Evolutionary conservation across 129 eudicot genomes (phyloP), one percentile per base, ranked within the genome.

Genomic region (Gnaphalium uliginosum): DNA sequence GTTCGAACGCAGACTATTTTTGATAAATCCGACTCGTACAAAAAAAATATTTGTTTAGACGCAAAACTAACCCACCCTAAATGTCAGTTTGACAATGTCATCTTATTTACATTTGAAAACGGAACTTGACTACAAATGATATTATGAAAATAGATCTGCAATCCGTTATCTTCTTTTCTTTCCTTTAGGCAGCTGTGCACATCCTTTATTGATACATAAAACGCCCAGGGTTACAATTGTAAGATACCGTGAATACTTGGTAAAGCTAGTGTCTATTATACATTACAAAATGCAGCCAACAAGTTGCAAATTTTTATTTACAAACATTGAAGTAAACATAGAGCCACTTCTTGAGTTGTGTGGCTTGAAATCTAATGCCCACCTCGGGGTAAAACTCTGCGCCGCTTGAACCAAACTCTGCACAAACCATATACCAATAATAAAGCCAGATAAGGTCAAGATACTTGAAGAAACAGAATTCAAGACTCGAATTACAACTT

Each of bases 261-360:
- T 11, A 59, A 61, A 61, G 33, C 53, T 66, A 19, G 51, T 66
- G 71, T 66, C 32, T 66, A 66, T 23, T 66, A 66, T 19, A 66
- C 71, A 48, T 35, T 66, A 68, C 24, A 53, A 68, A 39, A 8
- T 68, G 72, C 57, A 68, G 11, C 17, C 21, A 17, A 30, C 29
- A 7, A 29, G 39, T 39, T 74, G 26, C 30, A 59, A 35, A 11
- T 69, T 58, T 59, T 58, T n/a, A 69, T 69, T 59, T 78, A 78
- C 70, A 60, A 19, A 68, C n/a, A 27, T 57, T n/a, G 17, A 58
- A 21, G 43, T 26, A 57, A 43, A 41, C 81, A 56, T 25, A 43
- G 41, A 51, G 75, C 48, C 81, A 57, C 37, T 58, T 67, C 62
- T 69, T 78, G 76, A 78, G 35, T 78, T 71, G 81, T 69, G 69